Conservation (phyloP, 2,329 filamentous ascomycete genomes). For the Pseudogymnoascus sp. region DNA sequence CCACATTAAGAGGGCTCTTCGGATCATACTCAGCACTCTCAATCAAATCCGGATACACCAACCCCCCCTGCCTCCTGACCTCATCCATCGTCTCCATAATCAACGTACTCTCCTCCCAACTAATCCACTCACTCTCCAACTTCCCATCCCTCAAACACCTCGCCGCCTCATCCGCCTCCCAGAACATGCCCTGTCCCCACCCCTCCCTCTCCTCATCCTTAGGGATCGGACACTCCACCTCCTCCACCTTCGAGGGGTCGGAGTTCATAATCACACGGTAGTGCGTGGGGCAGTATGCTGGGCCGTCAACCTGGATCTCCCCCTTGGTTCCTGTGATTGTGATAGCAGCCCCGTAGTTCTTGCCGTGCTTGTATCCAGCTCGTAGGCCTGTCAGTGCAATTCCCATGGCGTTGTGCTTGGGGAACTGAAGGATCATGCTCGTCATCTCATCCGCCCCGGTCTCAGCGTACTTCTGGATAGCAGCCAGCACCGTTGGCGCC, state of each 20-base stretch:
- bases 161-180: slow-evolving; percentile 63
- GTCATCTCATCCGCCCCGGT: slow-evolving; percentile 59
- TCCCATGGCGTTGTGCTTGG: slow-evolving; percentile 51
- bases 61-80: slow-evolving; percentile 53
- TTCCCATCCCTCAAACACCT: slow-evolving; percentile 56
- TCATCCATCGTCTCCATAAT: slow-evolving; percentile 70
- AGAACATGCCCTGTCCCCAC: slow-evolving; percentile 60
- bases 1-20: slow-evolving; percentile 50
- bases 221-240: slow-evolving; percentile 36
- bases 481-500: slow-evolving; percentile 47
- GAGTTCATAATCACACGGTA: slow-evolving; percentile 43
- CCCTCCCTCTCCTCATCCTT: slow-evolving; percentile 26
- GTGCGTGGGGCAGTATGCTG: slow-evolving; percentile 48
- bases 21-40: slow-evolving; percentile 53
- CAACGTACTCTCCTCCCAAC: slow-evolving; percentile 55
- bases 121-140: slow-evolving; percentile 51
- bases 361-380: slow-evolving; percentile 40
- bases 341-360: slow-evolving; percentile 44
- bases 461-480: slow-evolving; percentile 51
- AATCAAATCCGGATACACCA: slow-evolving; percentile 59
- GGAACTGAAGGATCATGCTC: slow-evolving; percentile 56
- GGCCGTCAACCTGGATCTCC: slow-evolving; percentile 57
- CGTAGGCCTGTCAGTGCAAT: slow-evolving; percentile 49
- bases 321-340: slow-evolving; percentile 59
- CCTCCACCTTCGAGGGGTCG: slow-evolving; percentile 30